These are phyloP conservation scores for Exsudoporus frostii DNA, from an alignment of 768 basidiomycete genomes.

Conservation along the genomic window DNA sequence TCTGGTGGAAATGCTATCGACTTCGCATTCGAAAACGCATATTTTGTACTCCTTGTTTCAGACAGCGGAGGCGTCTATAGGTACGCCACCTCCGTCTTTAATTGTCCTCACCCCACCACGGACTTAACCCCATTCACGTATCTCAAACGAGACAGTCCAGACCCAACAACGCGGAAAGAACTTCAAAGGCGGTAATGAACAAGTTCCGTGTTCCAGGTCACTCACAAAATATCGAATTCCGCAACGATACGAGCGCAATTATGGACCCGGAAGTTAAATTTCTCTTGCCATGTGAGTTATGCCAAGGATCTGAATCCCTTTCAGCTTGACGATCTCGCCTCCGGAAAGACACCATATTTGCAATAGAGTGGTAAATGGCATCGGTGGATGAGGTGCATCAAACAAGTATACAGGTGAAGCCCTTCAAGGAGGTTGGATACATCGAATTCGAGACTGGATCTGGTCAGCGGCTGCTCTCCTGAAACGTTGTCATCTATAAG, in stretches of 20 bases:
- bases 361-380: too few species aligned
- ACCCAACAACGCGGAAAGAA: neutral
- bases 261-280: neutral
- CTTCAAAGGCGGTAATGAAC: neutral
- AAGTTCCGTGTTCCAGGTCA: neutral
- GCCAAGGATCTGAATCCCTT: neutral
- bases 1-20: slow-evolving; percentile 82
- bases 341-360: neutral
- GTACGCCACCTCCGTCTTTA: slow-evolving; percentile 34
- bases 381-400: neutral
- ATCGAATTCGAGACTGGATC: neutral
- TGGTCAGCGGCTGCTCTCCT: neutral
- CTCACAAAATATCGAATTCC: neutral
- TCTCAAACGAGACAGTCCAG: neutral
- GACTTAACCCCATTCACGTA: neutral
- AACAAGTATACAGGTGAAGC: neutral
- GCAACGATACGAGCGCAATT: neutral
- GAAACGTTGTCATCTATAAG: neutral
- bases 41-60: slow-evolving; percentile 85
- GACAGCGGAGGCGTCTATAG: slow-evolving; percentile 61
- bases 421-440: neutral
- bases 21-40: slow-evolving; percentile 72
- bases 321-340: neutral
- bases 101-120: neutral
- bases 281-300: neutral